These are phyloP conservation scores for Pogostemon cablin DNA, from an alignment of 257 asterid species.

Conservation along the genomic window DNA sequence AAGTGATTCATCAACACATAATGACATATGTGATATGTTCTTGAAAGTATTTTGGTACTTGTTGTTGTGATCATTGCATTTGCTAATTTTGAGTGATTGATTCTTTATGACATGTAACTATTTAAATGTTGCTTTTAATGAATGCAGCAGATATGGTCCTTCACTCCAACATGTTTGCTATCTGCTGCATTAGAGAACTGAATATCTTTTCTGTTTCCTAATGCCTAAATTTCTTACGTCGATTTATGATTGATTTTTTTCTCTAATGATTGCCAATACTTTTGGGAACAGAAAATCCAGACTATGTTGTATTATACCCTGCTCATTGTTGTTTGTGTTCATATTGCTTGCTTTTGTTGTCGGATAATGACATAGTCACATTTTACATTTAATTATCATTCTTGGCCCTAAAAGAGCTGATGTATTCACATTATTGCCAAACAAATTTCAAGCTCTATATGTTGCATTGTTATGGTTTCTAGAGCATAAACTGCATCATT, in stretches of 20 bases:
- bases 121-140: background rate
- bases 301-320: background rate
- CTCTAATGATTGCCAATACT: constrained; percentile 2
- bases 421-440: background rate
- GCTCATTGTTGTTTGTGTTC: background rate
- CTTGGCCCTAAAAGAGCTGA: background rate
- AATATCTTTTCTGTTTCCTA: background rate
- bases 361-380: background rate
- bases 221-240: background rate
- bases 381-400: background rate
- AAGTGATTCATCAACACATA: background rate
- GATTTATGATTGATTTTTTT: background rate
- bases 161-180: background rate
- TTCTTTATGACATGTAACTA: background rate
- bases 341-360: background rate
- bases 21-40: constrained; percentile 19
- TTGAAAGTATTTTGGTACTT: constrained; percentile 13
- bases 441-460: background rate
- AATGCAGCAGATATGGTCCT: background rate
- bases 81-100: constrained; percentile 22
- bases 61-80: constrained; percentile 17
- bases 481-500: too few relatives aligned
- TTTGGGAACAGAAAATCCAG: constrained; percentile 22
- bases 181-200: constrained; percentile 18
- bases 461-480: constrained; percentile 7